Evolutionary conservation across 306 rosid genomes (phyloP).

Genomic region (Cicer pinnatifidum): DNA sequence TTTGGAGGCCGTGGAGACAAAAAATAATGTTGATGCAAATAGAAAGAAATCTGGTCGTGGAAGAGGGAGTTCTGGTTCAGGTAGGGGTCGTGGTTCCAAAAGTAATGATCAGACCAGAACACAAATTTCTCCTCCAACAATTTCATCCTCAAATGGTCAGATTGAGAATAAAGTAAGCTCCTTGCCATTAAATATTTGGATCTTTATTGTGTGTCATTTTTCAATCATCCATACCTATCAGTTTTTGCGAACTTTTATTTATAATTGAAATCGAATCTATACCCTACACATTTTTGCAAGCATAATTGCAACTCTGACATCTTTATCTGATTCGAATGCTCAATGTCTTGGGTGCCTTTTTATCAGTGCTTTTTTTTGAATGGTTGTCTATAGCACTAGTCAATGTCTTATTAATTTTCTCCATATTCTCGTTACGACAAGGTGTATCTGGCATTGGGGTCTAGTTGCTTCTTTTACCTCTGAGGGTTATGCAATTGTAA

Average conservation of each 20-base stretch:
- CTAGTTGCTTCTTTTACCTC: conserved; percentile 39
- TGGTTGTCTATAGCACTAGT: not conserved
- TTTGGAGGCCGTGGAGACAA: conserved; percentile 64
- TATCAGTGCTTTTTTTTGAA: not conserved
- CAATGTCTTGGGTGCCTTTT: conserved; percentile 12
- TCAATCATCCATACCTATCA: conserved; percentile 20
- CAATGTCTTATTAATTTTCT: not conserved
- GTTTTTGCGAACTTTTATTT: conserved; percentile 18
- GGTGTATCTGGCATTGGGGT: conserved; percentile 32
- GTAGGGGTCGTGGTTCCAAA: conserved; percentile 87
- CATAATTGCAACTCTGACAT: conserved; percentile 16
- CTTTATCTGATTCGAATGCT: not conserved
- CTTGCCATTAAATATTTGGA: conserved; percentile 36
- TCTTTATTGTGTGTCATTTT: conserved; percentile 28
- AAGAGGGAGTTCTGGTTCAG: conserved; percentile 72
- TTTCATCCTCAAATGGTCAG: conserved; percentile 76
- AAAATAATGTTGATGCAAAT: conserved; percentile 60
- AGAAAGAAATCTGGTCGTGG: conserved; percentile 89
- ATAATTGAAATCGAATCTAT: conserved; percentile 1
- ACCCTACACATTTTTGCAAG: conserved; percentile 19
- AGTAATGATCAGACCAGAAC: conserved; percentile 67
- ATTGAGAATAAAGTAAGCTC: conserved; percentile 64
- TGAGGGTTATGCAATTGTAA: not conserved
- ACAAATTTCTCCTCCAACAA: conserved; percentile 58
- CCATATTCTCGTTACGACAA: not conserved